These are phyloP conservation scores for Saprolegnia parasitica DNA, from an alignment of 352 stramenopile species.

Conservation along the genomic window DNA sequence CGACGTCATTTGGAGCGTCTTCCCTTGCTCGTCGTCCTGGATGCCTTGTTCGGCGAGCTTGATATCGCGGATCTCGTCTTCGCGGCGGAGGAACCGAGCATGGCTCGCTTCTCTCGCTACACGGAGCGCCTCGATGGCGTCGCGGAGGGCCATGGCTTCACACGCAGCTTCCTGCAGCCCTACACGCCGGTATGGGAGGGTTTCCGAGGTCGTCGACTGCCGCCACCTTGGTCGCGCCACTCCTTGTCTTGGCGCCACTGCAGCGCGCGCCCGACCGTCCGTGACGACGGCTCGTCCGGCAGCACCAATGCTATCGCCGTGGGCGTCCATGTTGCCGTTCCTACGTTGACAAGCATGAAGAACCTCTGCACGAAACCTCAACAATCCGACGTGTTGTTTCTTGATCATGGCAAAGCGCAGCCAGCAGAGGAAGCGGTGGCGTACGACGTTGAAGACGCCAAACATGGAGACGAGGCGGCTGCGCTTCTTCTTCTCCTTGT, in stretches of 20 bases:
- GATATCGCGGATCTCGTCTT: conserved; percentile 38
- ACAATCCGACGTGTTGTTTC: conserved; percentile 5
- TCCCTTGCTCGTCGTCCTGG: conserved; percentile 41
- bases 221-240: conserved; percentile 38
- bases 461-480: conserved; percentile 51
- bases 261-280: conserved; percentile 23
- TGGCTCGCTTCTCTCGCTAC: conserved; percentile 36
- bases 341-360: neutral
- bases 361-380: neutral
- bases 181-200: neutral
- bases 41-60: conserved; percentile 44
- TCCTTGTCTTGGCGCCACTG: conserved; percentile 48
- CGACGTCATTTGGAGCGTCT: conserved; percentile 43
- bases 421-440: conserved; percentile 44
- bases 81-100: conserved; percentile 37
- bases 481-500: conserved; percentile 37
- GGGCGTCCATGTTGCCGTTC: neutral
- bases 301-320: neutral
- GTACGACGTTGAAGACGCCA: conserved; percentile 42
- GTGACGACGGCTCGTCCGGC: neutral
- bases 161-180: conserved; percentile 42
- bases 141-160: conserved; percentile 33
- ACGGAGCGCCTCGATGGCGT: conserved; percentile 38
- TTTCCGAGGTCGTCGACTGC: neutral
- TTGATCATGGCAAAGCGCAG: conserved; percentile 40